Percentiles rank a stretch among this genome's conserved stretches.
Conservation (phyloP, 2,329 filamentous ascomycete genomes). For the Pyrenochaeta sp. region DNA sequence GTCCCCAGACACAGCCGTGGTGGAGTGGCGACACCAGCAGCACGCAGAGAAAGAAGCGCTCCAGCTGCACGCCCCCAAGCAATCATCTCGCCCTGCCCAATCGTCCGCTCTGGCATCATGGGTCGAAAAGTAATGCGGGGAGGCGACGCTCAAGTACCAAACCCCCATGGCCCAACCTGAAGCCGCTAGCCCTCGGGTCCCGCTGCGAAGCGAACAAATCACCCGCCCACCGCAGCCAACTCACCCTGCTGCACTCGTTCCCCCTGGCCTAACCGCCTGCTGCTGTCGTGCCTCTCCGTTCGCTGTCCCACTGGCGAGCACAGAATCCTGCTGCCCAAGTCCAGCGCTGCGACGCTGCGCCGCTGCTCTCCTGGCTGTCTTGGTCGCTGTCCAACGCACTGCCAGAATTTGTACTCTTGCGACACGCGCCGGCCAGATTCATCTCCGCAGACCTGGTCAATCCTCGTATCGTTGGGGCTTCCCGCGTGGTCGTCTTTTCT, state of each 20-base stretch:
- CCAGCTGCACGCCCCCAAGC: constrained; percentile 4
- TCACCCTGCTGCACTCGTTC: constrained; percentile 14
- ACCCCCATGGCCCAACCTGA: constrained; percentile 26
- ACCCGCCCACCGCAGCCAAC: constrained; percentile 18
- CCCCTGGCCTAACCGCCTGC: constrained; percentile 31
- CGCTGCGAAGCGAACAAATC: constrained; percentile 28
- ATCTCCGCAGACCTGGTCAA: constrained; percentile 17
- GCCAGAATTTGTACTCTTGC: constrained; percentile 6
- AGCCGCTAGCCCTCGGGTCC: constrained; percentile 28
- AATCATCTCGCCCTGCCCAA: constrained; percentile 1
- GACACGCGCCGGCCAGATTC: neutral
- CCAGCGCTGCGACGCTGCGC: constrained; percentile 1
- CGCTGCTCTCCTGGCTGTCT: neutral
- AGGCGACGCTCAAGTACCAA: constrained; percentile 14
- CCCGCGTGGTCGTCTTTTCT: constrained; percentile 16
- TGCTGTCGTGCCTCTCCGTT: constrained; percentile 24
- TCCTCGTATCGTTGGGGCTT: constrained; percentile 12
- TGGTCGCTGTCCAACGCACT: neutral
- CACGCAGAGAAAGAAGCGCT: too few species aligned
- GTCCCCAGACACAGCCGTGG: too few species aligned
- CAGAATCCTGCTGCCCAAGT: constrained; percentile 5
- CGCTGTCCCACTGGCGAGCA: constrained; percentile 9
- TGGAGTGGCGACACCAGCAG: too few species aligned
- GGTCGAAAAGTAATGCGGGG: constrained; percentile 19
- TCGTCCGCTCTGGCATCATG: constrained; percentile 1